phyloP scores from a whole-genome alignment of 768 basidiomycete genomes.

The Sistotremastrum niveocremeum region DNA sequence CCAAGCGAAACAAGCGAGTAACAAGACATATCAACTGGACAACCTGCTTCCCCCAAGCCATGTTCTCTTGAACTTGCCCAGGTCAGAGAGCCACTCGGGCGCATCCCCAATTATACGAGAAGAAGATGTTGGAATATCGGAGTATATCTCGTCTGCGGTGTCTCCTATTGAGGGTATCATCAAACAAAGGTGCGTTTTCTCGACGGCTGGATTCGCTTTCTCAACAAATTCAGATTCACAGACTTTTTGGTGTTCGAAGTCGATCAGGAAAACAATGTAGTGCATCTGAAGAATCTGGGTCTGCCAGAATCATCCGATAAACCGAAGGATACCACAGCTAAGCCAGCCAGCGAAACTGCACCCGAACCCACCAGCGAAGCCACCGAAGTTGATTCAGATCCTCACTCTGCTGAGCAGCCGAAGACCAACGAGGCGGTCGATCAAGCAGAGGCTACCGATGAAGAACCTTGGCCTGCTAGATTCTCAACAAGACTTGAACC shows the following conservation, averaged over 20 bases:
- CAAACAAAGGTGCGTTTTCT: conserved; percentile 69
- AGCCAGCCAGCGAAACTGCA: background rate
- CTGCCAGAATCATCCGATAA: conserved; percentile 42
- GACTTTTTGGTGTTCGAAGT: conserved; percentile 95
- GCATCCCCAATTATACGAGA: conserved; percentile 48
- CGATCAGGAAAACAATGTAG: conserved; percentile 60
- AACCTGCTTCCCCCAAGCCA: conserved; percentile 59
- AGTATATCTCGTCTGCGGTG: conserved; percentile 62
- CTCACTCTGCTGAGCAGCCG: background rate
- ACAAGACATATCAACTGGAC: background rate
- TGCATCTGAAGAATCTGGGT: conserved; percentile 68
- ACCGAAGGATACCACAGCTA: conserved; percentile 7
- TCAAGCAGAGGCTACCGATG: conserved; percentile 4
- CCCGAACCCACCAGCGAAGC: background rate
- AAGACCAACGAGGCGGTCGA: too few relatives aligned
- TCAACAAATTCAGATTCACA: conserved; percentile 54
- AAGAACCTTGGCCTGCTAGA: conserved; percentile 53
- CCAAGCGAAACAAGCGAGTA: too few relatives aligned
- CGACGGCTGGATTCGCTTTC: conserved; percentile 2
- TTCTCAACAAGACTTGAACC: conserved; percentile 42
- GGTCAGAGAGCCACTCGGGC: conserved; percentile 33
- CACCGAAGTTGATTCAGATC: background rate
- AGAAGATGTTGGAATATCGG: conserved; percentile 79
- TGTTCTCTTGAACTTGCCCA: conserved; percentile 40
- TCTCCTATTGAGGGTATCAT: conserved; percentile 82